Evolutionary conservation across 345 rosid species (phyloP).

Genomic region (Syzygium oleosum): DNA sequence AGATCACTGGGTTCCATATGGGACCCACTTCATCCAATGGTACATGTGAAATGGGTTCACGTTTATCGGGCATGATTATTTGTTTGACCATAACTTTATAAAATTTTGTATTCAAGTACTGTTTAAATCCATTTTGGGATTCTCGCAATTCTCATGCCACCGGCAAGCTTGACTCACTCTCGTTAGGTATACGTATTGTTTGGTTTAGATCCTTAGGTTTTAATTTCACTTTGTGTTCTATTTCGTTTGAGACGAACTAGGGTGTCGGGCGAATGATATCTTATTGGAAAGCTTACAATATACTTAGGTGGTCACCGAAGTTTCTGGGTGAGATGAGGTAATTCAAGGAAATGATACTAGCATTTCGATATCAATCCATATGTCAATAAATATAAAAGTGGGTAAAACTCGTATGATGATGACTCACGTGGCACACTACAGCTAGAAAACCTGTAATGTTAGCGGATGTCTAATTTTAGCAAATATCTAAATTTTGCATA

Average conservation of each 20-base stretch:
- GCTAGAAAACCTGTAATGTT: background rate
- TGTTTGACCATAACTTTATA: background rate
- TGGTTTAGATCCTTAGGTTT: background rate
- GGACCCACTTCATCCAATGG: background rate
- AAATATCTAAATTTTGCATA: background rate
- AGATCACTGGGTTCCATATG: background rate
- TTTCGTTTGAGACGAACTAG: background rate
- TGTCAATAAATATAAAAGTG: background rate
- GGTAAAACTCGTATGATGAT: background rate
- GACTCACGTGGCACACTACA: rapidly evolving
- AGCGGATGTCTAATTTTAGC: background rate
- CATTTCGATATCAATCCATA: background rate
- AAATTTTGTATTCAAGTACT: rapidly evolving
- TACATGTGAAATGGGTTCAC: background rate
- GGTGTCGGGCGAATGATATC: background rate
- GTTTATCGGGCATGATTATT: background rate
- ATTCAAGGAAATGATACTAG: background rate
- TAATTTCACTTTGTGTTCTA: background rate
- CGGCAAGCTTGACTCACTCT: rapidly evolving
- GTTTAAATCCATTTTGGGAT: background rate
- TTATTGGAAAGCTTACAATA: background rate
- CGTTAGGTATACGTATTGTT: background rate
- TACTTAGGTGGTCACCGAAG: background rate
- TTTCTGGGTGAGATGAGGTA: background rate
- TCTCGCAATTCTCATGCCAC: background rate